Conservation (phyloP, 2,329 filamentous ascomycete species). For the Pseudovirgaria hyperparasitica region DNA sequence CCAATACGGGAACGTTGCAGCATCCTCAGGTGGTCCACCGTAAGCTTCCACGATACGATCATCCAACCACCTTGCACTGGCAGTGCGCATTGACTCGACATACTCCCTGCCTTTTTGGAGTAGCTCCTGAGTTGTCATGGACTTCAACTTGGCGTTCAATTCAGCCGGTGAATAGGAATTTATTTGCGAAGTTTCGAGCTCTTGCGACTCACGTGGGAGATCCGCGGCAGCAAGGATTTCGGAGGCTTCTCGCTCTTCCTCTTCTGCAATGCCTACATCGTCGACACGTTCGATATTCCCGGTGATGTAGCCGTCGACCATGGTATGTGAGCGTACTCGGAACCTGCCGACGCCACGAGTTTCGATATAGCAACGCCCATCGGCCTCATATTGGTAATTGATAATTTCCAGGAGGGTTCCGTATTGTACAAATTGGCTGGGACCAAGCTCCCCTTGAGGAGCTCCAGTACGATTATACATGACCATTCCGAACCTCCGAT, state of each 20-base stretch:
- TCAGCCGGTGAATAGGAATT: conserved; percentile 18
- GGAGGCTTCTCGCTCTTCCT: conserved; percentile 60
- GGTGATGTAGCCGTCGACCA: conserved; percentile 65
- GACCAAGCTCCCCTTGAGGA: conserved; percentile 40
- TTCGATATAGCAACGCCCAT: conserved; percentile 73
- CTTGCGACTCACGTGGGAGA: conserved; percentile 19
- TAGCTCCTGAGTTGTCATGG: conserved; percentile 58
- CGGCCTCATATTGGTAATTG: conserved; percentile 58
- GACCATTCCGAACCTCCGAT: conserved; percentile 76
- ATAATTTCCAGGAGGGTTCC: conserved; percentile 70
- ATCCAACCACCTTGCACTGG: conserved; percentile 63
- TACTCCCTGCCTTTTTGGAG: conserved; percentile 55
- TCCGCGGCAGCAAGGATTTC: conserved; percentile 41
- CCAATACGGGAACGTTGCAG: conserved; percentile 78
- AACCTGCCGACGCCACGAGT: conserved; percentile 68
- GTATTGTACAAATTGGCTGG: conserved; percentile 52
- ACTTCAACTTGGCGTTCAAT: conserved; percentile 26
- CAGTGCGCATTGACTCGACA: conserved; percentile 52
- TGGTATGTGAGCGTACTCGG: conserved; percentile 50
- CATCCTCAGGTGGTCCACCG: conserved; percentile 64
- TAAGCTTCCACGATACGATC: conserved; percentile 60
- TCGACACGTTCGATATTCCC: conserved; percentile 66
- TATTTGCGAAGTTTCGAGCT: too few species aligned
- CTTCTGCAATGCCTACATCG: conserved; percentile 69
- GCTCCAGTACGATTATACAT: conserved; percentile 47